phyloP scores from a whole-genome alignment of 1,284 basidiomycete genomes.

The Naganishia sp. region DNA sequence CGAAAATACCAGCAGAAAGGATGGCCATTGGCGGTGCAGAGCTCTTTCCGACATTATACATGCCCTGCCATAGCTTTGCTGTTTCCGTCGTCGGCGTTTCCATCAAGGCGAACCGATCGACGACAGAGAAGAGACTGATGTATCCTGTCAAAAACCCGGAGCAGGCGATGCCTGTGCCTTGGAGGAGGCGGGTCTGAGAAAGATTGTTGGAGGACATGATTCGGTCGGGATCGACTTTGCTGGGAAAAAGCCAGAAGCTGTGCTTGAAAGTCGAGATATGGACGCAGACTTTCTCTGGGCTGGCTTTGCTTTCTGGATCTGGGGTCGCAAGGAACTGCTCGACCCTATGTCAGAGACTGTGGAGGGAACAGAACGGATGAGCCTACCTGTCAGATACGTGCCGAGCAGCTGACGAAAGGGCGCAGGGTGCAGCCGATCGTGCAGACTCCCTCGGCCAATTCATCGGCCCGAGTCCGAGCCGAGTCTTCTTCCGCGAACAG shows the following conservation, averaged over 20 bases:
- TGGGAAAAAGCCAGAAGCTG: neutral
- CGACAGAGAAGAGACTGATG: conserved; percentile 18
- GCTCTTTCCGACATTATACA: conserved; percentile 21
- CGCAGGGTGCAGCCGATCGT: too few species aligned
- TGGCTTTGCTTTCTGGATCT: too few species aligned
- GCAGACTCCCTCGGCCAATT: too few species aligned
- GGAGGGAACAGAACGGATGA: too few species aligned
- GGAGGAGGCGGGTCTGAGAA: conserved; percentile 5
- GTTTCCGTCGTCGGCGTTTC: conserved; percentile 13
- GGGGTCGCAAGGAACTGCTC: too few species aligned
- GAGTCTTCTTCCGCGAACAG: too few species aligned
- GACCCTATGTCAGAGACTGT: too few species aligned
- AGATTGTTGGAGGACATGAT: conserved; percentile 8
- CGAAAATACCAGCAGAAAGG: conserved; percentile 7
- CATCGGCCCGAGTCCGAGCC: too few species aligned
- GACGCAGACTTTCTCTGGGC: too few species aligned
- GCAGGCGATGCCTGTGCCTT: conserved; percentile 11
- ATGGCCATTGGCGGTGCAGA: conserved; percentile 10
- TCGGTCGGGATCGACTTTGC: neutral
- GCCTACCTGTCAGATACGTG: too few species aligned
- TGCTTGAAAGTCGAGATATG: neutral
- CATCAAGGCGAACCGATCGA: conserved; percentile 11
- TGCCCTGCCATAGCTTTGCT: conserved; percentile 11
- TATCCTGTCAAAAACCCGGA: conserved; percentile 19
- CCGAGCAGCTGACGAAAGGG: too few species aligned